Percentiles rank a stretch among this genome's conserved stretches.
phyloP scores from a whole-genome alignment of 768 basidiomycete genomes.

The Wakefieldia striispora region DNA sequence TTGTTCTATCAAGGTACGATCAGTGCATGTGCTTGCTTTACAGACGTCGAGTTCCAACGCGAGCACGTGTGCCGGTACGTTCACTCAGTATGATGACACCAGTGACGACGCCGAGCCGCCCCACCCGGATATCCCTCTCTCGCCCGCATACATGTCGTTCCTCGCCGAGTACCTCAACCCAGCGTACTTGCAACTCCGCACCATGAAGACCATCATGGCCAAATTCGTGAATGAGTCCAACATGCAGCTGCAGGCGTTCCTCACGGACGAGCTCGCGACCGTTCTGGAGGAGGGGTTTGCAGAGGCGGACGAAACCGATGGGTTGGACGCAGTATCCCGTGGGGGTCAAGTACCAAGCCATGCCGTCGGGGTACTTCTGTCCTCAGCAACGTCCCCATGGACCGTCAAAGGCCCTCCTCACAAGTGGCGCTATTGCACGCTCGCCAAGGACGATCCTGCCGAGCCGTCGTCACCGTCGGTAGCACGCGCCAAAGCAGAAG shows the following conservation, averaged over 20 bases:
- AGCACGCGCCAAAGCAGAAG: constrained; percentile 18
- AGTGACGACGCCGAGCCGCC: constrained; percentile 40
- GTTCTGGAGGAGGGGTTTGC: constrained; percentile 65
- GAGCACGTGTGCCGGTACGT: constrained; percentile 31
- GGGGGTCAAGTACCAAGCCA: constrained; percentile 62
- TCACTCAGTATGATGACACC: constrained; percentile 50
- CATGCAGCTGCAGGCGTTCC: constrained; percentile 86
- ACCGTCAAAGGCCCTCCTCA: constrained; percentile 82
- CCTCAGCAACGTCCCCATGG: constrained; percentile 57
- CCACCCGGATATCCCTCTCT: constrained; percentile 51
- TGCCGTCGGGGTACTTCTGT: constrained; percentile 49
- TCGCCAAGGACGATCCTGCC: constrained; percentile 26
- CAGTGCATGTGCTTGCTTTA: neutral
- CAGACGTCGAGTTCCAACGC: constrained; percentile 61
- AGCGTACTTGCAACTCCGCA: constrained; percentile 81
- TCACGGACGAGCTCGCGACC: constrained; percentile 63
- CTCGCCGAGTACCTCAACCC: constrained; percentile 86
- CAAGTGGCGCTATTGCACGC: constrained; percentile 88
- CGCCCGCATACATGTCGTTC: constrained; percentile 61
- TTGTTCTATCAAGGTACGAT: neutral
- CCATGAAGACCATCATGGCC: constrained; percentile 72
- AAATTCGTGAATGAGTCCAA: constrained; percentile 87
- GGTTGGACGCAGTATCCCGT: constrained; percentile 51
- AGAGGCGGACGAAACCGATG: constrained; percentile 63
- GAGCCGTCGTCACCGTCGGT: neutral